Evolutionary conservation across 192 early-diverging fungal genomes (phyloP).

Genomic region (Entomortierella lignicola): DNA sequence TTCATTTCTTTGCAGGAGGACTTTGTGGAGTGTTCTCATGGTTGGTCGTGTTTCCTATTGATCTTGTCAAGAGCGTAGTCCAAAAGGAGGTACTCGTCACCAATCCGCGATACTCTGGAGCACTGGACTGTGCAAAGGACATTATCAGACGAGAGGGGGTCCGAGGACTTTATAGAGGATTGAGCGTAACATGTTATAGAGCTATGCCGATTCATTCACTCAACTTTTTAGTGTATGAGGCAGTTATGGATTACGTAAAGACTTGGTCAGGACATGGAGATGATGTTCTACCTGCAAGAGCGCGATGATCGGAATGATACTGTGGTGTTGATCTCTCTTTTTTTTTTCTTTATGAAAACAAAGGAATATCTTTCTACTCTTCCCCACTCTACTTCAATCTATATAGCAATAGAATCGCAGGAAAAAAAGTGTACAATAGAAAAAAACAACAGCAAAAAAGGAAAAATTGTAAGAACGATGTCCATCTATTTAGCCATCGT

Average conservation of each 20-base stretch:
- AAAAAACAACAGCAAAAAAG: too few relatives aligned
- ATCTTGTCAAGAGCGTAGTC: slow-evolving; percentile 79
- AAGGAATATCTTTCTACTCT: background rate
- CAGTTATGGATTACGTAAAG: slow-evolving; percentile 52
- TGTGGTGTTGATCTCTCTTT: too few relatives aligned
- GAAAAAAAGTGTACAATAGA: background rate
- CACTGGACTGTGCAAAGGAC: slow-evolving; percentile 58
- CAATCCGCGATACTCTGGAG: slow-evolving; percentile 54
- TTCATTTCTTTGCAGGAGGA: slow-evolving; percentile 82
- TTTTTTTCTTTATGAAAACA: background rate
- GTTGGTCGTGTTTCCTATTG: slow-evolving; percentile 82
- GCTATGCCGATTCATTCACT: slow-evolving; percentile 85
- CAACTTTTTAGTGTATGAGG: slow-evolving; percentile 87
- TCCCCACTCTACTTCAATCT: background rate
- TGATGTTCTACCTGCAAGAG: slow-evolving; percentile 14
- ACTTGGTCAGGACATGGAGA: slow-evolving; percentile 33
- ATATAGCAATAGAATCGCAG: background rate
- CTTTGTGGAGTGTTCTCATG: slow-evolving; percentile 81
- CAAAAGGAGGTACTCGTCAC: slow-evolving; percentile 77
- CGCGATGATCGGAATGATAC: background rate
- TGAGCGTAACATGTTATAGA: slow-evolving; percentile 78
- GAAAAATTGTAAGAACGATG: too few relatives aligned
- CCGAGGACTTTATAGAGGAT: slow-evolving; percentile 75
- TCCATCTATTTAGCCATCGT: background rate
- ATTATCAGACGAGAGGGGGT: slow-evolving; percentile 68